Evolutionary conservation across 2,329 filamentous ascomycete genomes (phyloP).

Genomic region (Metarhizium robertsii): DNA sequence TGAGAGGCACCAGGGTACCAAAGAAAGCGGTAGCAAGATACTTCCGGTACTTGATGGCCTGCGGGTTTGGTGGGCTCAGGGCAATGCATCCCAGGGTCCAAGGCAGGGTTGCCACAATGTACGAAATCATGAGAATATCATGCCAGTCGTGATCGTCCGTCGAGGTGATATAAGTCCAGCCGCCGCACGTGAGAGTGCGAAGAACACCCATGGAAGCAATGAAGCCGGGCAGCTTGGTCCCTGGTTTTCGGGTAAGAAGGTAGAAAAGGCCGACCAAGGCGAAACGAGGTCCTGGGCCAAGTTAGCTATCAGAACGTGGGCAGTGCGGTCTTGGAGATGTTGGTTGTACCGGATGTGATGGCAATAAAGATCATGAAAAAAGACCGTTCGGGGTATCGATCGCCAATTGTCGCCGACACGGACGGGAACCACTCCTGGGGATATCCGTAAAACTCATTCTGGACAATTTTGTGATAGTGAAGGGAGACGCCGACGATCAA

Average conservation of each 20-base stretch:
- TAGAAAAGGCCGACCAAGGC: conserved; percentile 89
- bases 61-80: conserved; percentile 75
- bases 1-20: conserved; percentile 75
- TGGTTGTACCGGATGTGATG: conserved; percentile 67
- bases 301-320: not conserved
- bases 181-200: conserved; percentile 86
- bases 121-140: conserved; percentile 99
- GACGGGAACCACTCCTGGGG: conserved; percentile 95
- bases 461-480: conserved; percentile 94
- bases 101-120: conserved; percentile 84
- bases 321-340: not conserved
- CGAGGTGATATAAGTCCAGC: conserved; percentile 97
- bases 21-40: conserved; percentile 78
- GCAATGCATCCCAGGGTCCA: conserved; percentile 91
- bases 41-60: conserved; percentile 82
- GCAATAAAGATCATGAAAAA: conserved; percentile 98
- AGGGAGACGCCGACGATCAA: conserved; percentile 70
- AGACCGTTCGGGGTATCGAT: conserved; percentile 91
- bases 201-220: conserved; percentile 73
- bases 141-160: conserved; percentile 99
- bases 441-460: conserved; percentile 94
- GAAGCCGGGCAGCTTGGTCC: conserved; percentile 69
- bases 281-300: conserved; percentile 69
- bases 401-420: conserved; percentile 92
- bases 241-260: conserved; percentile 69